phyloP scores from a whole-genome alignment of 805 yeast genomes.

The Myxozyma lipomycoides region DNA sequence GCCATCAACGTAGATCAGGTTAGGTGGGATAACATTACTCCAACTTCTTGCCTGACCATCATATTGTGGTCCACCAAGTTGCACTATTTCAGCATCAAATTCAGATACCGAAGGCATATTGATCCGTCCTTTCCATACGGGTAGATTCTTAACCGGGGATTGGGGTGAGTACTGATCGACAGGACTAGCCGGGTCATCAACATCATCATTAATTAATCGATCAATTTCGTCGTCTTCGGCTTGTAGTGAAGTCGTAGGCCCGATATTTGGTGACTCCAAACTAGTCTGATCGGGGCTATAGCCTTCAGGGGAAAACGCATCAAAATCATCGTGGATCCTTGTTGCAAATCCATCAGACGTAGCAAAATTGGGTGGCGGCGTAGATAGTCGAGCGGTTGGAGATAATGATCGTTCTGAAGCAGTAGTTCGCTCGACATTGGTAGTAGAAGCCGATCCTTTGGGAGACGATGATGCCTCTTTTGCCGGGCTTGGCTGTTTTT shows the following conservation, averaged over 20 bases:
- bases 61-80: slow-evolving; percentile 36
- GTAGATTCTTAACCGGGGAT: slow-evolving; percentile 19
- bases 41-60: slow-evolving; percentile 25
- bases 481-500: background rate
- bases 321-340: background rate
- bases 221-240: slow-evolving; percentile 24
- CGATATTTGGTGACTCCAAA: background rate
- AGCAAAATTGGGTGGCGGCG: background rate
- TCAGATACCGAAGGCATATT: slow-evolving; percentile 49
- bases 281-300: slow-evolving; percentile 1
- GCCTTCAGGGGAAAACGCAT: background rate
- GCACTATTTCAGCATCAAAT: slow-evolving; percentile 43
- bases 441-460: background rate
- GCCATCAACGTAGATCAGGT: slow-evolving; percentile 53
- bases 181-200: slow-evolving; percentile 20
- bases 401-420: background rate
- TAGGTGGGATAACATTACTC: slow-evolving; percentile 22
- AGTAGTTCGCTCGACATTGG: background rate
- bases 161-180: slow-evolving; percentile 23
- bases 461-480: background rate
- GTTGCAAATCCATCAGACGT: background rate
- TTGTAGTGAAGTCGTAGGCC: slow-evolving; percentile 4
- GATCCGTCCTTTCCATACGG: slow-evolving; percentile 49
- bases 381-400: background rate
- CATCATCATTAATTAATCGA: slow-evolving; percentile 24